phyloP scores from a whole-genome alignment of 2,329 filamentous ascomycete genomes.

The Dothistroma pini region DNA sequence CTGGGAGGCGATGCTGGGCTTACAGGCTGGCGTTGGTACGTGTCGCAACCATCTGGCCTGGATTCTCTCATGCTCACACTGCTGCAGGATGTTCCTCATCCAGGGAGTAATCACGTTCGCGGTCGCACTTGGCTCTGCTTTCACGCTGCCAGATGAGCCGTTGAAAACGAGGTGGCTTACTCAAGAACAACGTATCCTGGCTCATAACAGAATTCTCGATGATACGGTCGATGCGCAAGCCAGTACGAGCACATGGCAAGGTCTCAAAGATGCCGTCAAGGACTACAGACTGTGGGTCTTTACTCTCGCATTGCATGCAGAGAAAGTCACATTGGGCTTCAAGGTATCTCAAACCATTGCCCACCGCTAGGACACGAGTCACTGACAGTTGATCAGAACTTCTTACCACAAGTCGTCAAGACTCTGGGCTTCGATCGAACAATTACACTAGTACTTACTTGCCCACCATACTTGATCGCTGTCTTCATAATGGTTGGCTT shows the following conservation, averaged over 20 bases:
- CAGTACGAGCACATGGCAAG: conserved; percentile 45
- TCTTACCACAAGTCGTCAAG: conserved; percentile 45
- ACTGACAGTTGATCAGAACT: conserved; percentile 36
- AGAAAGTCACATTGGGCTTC: background rate
- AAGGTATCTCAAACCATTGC: background rate
- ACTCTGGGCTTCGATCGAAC: conserved; percentile 49
- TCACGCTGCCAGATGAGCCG: conserved; percentile 66
- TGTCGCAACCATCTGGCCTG: background rate
- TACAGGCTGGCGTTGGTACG: conserved; percentile 31
- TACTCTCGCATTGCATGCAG: conserved; percentile 45
- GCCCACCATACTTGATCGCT: conserved; percentile 35
- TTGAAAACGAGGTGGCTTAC: conserved; percentile 44
- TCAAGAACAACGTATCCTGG: conserved; percentile 43
- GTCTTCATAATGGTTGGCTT: conserved; percentile 32
- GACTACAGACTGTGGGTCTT: conserved; percentile 54
- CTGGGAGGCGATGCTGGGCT: conserved; percentile 31
- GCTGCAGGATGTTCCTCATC: conserved; percentile 49
- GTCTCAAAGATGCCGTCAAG: conserved; percentile 48
- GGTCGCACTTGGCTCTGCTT: conserved; percentile 56
- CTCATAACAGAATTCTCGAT: conserved; percentile 47
- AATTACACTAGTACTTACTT: conserved; percentile 51
- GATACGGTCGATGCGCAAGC: conserved; percentile 51
- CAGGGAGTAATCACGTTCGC: conserved; percentile 63
- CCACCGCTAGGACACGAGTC: background rate
- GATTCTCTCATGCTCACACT: background rate